Evolutionary conservation across 2,329 filamentous ascomycete genomes (phyloP).

Genomic region (Alternaria infectoria): DNA sequence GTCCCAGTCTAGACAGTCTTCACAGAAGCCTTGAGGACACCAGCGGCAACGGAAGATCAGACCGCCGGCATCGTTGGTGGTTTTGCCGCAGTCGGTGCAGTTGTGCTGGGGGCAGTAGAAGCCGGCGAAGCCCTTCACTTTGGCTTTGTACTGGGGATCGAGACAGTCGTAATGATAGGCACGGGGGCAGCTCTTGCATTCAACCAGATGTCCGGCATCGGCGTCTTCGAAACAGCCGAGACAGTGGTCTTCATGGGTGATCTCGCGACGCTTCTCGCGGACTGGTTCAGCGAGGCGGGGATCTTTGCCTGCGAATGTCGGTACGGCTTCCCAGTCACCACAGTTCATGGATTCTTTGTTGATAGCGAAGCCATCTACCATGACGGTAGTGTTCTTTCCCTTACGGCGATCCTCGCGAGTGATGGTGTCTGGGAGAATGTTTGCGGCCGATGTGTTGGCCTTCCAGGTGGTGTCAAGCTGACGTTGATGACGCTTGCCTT

Average conservation of each 20-base stretch:
- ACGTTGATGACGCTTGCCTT: constrained; percentile 60
- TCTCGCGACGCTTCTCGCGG: constrained; percentile 55
- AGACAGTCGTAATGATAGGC: constrained; percentile 62
- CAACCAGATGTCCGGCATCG: constrained; percentile 55
- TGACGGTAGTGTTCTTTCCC: constrained; percentile 65
- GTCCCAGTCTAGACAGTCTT: constrained; percentile 64
- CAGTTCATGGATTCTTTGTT: constrained; percentile 63
- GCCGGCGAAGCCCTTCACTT: constrained; percentile 51
- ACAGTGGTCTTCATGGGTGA: constrained; percentile 60
- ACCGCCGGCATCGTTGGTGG: constrained; percentile 57
- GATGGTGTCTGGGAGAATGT: constrained; percentile 49
- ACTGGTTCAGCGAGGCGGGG: constrained; percentile 58
- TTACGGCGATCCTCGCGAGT: constrained; percentile 57
- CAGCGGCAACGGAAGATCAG: constrained; percentile 61
- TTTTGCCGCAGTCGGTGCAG: constrained; percentile 61
- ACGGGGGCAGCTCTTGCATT: constrained; percentile 61
- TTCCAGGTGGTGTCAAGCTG: constrained; percentile 37
- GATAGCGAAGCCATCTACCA: constrained; percentile 62
- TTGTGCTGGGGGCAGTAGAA: constrained; percentile 64
- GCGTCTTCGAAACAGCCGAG: constrained; percentile 55
- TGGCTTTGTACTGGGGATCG: constrained; percentile 47
- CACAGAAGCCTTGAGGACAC: constrained; percentile 64
- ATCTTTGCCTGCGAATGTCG: constrained; percentile 63
- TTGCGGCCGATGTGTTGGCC: constrained; percentile 31
- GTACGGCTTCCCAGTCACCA: constrained; percentile 63